Evolutionary conservation across 345 rosid genomes (phyloP).

Genomic region (Theobroma cacao): DNA sequence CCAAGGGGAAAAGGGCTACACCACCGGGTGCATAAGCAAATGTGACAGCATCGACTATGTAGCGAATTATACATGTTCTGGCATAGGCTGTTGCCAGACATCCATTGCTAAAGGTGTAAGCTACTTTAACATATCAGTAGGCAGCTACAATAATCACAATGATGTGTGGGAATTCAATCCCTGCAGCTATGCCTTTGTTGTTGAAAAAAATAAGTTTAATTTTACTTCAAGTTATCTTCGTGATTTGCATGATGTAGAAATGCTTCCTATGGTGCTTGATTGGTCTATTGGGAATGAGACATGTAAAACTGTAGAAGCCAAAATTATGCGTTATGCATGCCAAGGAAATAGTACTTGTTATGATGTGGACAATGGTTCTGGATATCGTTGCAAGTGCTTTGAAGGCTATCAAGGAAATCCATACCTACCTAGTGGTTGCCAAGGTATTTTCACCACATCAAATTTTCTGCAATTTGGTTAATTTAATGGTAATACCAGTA

Average conservation of each 20-base stretch:
- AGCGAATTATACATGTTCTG: background rate
- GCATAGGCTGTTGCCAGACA: constrained; percentile 11
- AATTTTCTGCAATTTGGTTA: background rate
- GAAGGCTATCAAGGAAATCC: constrained; percentile 18
- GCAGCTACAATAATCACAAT: background rate
- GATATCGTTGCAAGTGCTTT: constrained; percentile 18
- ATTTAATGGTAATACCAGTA: background rate
- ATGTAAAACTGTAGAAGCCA: background rate
- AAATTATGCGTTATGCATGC: background rate
- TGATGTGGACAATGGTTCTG: background rate
- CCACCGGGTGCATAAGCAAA: constrained; percentile 1
- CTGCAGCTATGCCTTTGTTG: constrained; percentile 22
- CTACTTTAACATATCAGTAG: background rate
- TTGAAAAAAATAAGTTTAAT: background rate
- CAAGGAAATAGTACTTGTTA: background rate
- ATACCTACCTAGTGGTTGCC: constrained; percentile 14
- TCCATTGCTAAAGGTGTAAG: background rate
- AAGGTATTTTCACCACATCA: background rate
- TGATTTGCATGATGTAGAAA: background rate
- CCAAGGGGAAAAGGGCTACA: background rate
- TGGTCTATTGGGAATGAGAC: constrained; percentile 8
- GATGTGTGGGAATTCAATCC: background rate
- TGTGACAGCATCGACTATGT: background rate
- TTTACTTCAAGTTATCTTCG: background rate
- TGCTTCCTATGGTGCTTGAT: background rate